Conservation (phyloP, 345 rosid species). For the Boechera divaricarpa region DNA sequence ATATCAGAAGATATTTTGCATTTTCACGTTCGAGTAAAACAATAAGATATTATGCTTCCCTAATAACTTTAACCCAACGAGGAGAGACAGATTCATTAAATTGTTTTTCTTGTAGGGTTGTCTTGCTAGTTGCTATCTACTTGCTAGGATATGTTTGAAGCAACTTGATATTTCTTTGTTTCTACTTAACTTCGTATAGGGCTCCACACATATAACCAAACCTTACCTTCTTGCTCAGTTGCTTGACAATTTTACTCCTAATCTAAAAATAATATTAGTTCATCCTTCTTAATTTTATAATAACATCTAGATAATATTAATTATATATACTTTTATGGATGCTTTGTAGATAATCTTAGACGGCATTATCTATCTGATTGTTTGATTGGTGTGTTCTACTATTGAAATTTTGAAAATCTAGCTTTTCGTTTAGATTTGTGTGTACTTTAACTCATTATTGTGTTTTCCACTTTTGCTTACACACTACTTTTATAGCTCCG, state of each 20-base stretch:
- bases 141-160: constrained; percentile 42
- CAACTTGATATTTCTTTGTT: constrained; percentile 41
- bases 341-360: constrained; percentile 35
- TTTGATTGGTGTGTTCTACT: constrained; percentile 31
- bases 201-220: constrained; percentile 45
- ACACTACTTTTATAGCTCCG: background rate
- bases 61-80: background rate
- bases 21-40: background rate
- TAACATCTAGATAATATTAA: constrained; percentile 22
- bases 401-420: constrained; percentile 13
- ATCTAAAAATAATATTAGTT: background rate
- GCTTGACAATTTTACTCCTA: constrained; percentile 30
- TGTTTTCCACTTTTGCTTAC: background rate
- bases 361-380: constrained; percentile 18
- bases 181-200: constrained; percentile 24
- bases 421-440: constrained; percentile 17
- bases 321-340: constrained; percentile 20
- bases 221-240: constrained; percentile 31
- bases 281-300: constrained; percentile 1
- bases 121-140: constrained; percentile 33
- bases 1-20: constrained; percentile 27
- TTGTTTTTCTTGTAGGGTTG: constrained; percentile 45
- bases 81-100: constrained; percentile 39
- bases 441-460: constrained; percentile 11
- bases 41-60: background rate